These are phyloP conservation scores for Sporopachydermia lactativora DNA, from an alignment of 805 yeast genomes.

Conservation along the genomic window DNA sequence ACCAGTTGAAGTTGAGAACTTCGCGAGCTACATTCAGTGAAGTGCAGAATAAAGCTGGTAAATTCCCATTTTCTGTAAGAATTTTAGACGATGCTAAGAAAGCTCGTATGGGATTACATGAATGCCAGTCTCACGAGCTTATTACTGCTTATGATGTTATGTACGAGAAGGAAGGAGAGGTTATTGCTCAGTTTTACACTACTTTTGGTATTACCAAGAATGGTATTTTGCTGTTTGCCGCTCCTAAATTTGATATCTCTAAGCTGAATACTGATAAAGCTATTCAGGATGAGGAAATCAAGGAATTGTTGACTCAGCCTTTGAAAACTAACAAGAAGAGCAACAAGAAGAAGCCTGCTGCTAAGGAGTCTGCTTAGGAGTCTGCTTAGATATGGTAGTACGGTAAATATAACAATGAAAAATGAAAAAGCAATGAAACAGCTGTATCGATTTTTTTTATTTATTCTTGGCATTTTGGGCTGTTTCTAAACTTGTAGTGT, in stretches of 20 bases:
- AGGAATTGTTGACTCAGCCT: conserved; percentile 33
- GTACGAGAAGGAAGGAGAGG: conserved; percentile 52
- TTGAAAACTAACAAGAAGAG: conserved; percentile 36
- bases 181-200: conserved; percentile 57
- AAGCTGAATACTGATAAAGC: conserved; percentile 42
- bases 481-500: too few relatives aligned
- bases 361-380: conserved; percentile 9
- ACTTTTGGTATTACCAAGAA: conserved; percentile 64
- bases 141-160: conserved; percentile 55
- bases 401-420: too few relatives aligned
- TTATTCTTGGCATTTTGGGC: too few relatives aligned
- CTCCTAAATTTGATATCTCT: conserved; percentile 34
- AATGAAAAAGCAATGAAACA: too few relatives aligned
- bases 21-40: conserved; percentile 55
- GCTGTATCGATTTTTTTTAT: too few relatives aligned
- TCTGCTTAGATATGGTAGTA: too few relatives aligned
- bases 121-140: conserved; percentile 54
- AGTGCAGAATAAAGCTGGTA: conserved; percentile 48
- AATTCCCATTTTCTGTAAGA: conserved; percentile 58
- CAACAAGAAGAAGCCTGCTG: conserved; percentile 24
- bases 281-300: conserved; percentile 35
- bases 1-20: conserved; percentile 56
- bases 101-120: conserved; percentile 61
- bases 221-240: conserved; percentile 52
- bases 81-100: conserved; percentile 54